phyloP scores from a whole-genome alignment of 768 basidiomycete species.

The Mycena floridula region DNA sequence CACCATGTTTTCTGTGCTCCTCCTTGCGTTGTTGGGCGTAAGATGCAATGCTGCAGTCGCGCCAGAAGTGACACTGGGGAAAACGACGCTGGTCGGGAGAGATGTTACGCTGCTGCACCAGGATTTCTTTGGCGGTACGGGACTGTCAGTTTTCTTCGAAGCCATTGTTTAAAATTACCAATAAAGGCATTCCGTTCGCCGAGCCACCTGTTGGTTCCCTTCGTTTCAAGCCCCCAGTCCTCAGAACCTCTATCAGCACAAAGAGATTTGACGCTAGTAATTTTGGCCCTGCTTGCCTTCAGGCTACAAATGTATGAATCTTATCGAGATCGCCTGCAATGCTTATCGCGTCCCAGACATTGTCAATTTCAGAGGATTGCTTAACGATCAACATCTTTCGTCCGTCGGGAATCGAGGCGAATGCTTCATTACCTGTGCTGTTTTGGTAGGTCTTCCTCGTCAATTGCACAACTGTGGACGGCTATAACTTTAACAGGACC shows the following conservation, averaged over 20 bases:
- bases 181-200: constrained; percentile 20
- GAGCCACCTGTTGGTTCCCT: constrained; percentile 23
- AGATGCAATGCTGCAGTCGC: too few species aligned
- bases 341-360: background rate
- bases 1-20: too few species aligned
- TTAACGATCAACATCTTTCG: constrained; percentile 36
- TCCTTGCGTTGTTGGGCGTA: too few species aligned
- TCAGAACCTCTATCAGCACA: constrained; percentile 13
- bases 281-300: constrained; percentile 23
- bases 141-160: constrained; percentile 1
- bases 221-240: constrained; percentile 23
- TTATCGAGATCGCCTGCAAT: background rate
- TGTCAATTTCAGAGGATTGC: constrained; percentile 25
- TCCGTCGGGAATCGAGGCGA: constrained; percentile 15
- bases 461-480: background rate
- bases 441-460: constrained; percentile 1
- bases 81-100: too few species aligned
- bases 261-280: constrained; percentile 21
- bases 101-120: too few species aligned
- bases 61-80: too few species aligned
- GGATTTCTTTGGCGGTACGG: constrained; percentile 25
- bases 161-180: background rate
- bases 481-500: too few species aligned
- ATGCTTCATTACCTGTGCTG: constrained; percentile 1
- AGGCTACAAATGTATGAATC: constrained; percentile 13